Base-by-base conservation (phyloP, 1,284 basidiomycete genomes). In the Trichosporon sp. region DNA sequence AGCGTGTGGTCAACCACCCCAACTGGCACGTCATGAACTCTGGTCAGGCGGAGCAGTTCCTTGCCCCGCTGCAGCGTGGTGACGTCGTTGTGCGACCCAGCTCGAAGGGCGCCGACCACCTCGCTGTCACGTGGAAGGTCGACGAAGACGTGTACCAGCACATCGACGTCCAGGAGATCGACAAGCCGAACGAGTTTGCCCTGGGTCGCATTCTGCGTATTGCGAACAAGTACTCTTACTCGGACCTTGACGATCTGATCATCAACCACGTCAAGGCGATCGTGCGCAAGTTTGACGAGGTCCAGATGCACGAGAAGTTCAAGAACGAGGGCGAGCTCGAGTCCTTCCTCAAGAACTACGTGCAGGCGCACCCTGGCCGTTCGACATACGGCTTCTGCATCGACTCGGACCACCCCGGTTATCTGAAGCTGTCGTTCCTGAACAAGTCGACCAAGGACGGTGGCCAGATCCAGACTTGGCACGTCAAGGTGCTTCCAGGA, bases 111-210 rank as follows among this genome's bases (percentile, higher is more conserved):
- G 85, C 88, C 51, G 90, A 98, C 79, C 97, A 99, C 84, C 87
- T 99, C 46, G 97, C 97, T 43, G 92, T 99, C 12, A 99, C 97
- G 0, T 99, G 97, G 97, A 99, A 99, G 85, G 96, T 99, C 10
- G 96, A 97, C 77, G 93, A 98, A 72, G 93, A 91, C 74, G 87
- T 99, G 21, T 99, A 93, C 85, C 97, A 99, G 82, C 98, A 99
- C 81, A 93, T 99, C 73, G 95, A 99, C 82, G 95, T 99, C 6
- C 90, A 91, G 35, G 97, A 99, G 80, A 81, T 88, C 63, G 85
- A 88, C 81, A 89, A 89, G 83, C 89, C 91, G 16, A 93, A 94
- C 77, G 86, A 87, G 71, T 86, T 85, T 70, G 80, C 91, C 35
- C 89, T 92, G 4, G 89, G 90, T 10, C 88, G 91, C 70, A 89